Base-by-base conservation (phyloP, 495 filamentous ascomycete genomes). In the Viridothelium virens region DNA sequence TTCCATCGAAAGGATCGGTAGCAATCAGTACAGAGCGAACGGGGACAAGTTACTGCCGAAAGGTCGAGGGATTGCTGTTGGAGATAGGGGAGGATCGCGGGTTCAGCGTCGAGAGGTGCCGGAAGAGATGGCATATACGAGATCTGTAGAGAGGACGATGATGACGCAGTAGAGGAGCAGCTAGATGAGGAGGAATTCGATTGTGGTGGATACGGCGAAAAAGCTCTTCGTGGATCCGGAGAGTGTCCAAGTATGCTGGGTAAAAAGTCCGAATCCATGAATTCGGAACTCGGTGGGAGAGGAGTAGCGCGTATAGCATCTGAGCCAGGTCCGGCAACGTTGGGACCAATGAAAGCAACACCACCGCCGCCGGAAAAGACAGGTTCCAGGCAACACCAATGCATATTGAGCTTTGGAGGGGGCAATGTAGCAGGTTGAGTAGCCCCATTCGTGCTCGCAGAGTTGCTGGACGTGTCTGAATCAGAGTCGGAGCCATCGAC, bases 361-460 rank as follows among this genome's bases (percentile, higher is more conserved):
- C 83, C 82, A 62, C 84, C 84, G n/a, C 84, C 83, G 3, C 83
- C 83, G 18, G 84, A 86, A 70, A 85, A 85, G 48, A 83, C 81
- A 2, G 84, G 84, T 63, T 85, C 82, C n/a, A 83, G 79, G 66
- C 84, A 87, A 74, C 84, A 86, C 84, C 84, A 86, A 65, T 83
- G 79, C 69, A 84, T 83, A 36, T 78, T 82, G 62, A 84, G 72
- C 48, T 75, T 76, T 18, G 83, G 83, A 11, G 70, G 72, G 11
- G 71, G 34, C 63, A 61, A 36, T 61, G 31, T 67, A 33, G 64
- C 34, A 18, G 72, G 70, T 12, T 63, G 68, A 14, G 74, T 67
- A 3, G 53, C 31, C 3, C 25, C 11, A 14, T 59, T 59, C 25
- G 7, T 36, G 50, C 74, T 66, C 46, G 71, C 65, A 36, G 72